phyloP scores from a whole-genome alignment of 768 basidiomycete genomes.

The Pisolithus tinctorius region DNA sequence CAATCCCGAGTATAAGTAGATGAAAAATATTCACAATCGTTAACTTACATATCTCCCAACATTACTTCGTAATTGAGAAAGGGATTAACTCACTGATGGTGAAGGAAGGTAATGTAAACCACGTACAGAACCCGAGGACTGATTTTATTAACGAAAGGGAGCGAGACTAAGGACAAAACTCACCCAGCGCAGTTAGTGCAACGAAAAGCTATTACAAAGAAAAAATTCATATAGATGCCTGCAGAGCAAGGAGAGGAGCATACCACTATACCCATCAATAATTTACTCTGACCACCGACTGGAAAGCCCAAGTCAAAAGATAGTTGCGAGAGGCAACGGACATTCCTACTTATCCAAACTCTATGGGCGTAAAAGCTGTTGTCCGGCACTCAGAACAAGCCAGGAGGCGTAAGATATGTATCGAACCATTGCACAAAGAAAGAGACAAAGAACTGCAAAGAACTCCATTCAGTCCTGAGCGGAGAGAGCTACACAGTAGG shows the following conservation, averaged over 20 bases:
- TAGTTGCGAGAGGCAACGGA: neutral
- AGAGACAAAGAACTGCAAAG: conserved; percentile 9
- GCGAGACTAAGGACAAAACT: neutral
- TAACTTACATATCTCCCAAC: neutral
- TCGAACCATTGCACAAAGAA: conserved; percentile 18
- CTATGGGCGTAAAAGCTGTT: conserved; percentile 20
- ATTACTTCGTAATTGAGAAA: neutral
- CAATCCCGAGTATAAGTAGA: neutral
- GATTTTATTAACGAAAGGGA: neutral
- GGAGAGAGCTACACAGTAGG: neutral
- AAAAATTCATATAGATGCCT: too few species aligned
- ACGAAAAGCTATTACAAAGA: conserved; percentile 1
- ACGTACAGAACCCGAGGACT: neutral
- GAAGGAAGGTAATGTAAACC: neutral
- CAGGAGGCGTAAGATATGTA: neutral
- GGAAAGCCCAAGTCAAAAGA: neutral
- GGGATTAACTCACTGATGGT: neutral
- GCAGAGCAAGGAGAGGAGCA: neutral
- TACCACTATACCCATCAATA: conserved; percentile 12
- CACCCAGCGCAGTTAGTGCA: conserved; percentile 9
- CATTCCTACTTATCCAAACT: conserved; percentile 21
- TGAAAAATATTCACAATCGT: neutral
- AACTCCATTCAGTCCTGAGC: neutral
- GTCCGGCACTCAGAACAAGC: neutral
- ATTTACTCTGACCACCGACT: conserved; percentile 16